Evolutionary conservation across 1,139 yeast species (phyloP).

Genomic region (Trichomonascaceae sp.): DNA sequence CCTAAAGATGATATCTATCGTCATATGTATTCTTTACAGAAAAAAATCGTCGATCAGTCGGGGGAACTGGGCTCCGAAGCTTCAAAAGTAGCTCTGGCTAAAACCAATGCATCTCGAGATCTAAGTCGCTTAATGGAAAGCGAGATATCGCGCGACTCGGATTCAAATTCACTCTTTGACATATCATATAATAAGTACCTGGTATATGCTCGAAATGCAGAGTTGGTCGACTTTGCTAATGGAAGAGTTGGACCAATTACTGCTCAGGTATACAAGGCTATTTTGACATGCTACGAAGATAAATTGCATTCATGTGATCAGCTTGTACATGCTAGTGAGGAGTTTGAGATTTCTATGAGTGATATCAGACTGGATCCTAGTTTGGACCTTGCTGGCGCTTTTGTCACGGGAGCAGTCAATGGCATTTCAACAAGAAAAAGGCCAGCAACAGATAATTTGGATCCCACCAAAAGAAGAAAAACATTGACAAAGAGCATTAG

Average conservation of each 20-base stretch:
- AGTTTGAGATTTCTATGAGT: conserved; percentile 30
- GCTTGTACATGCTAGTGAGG: conserved; percentile 24
- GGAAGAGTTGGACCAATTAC: conserved; percentile 68
- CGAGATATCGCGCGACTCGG: conserved; percentile 6
- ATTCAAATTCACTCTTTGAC: conserved; percentile 44
- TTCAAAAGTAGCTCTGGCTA: conserved; percentile 31
- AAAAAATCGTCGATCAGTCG: conserved; percentile 3
- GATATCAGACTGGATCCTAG: conserved; percentile 28
- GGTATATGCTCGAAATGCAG: conserved; percentile 58
- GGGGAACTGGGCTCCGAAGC: conserved; percentile 29
- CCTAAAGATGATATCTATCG: conserved; percentile 32
- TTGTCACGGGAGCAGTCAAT: conserved; percentile 2
- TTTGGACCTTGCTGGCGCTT: conserved; percentile 25
- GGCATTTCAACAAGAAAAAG: conserved; percentile 14
- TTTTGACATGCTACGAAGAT: conserved; percentile 52
- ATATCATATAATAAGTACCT: conserved; percentile 64
- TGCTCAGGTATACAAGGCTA: conserved; percentile 56
- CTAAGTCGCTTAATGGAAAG: background rate
- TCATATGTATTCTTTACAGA: conserved; percentile 4
- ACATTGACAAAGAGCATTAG: conserved; percentile 47
- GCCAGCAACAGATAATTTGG: conserved; percentile 26
- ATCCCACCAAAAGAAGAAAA: conserved; percentile 16
- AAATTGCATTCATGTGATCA: conserved; percentile 27
- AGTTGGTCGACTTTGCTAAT: conserved; percentile 56
- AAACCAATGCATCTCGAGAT: conserved; percentile 15